Evolutionary conservation across 2,329 filamentous ascomycete genomes (phyloP), one percentile per base, ranked within the genome.

Genomic region (Talaromyces sp.): DNA sequence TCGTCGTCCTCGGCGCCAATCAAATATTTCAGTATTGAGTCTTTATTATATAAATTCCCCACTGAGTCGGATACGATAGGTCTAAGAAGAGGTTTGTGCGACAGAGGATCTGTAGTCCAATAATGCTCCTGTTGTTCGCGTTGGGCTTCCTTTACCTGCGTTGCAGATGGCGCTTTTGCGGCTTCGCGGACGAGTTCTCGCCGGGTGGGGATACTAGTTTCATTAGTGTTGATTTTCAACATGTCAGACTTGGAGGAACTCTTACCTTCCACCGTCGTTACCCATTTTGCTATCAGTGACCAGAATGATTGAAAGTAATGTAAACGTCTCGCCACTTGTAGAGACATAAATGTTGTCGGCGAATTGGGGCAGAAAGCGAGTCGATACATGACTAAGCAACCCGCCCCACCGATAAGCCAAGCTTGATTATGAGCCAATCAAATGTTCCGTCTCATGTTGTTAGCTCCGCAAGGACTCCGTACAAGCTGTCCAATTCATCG

Each of bases 111-210:
- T 68, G 89, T 90, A 5, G 87, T 86, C 95, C 95, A 99, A 71
- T 88, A 87, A 78, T 98, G 93, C 66, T 88, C 86, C 74, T 95
- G 89, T 49, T 91, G 90, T 78, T 97, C 94, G 74, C 90, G 88
- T 69, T 90, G 90, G 9, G 90, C 90, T 69, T 95, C 93, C 81
- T 98, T 98, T 65, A 97, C 82, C 81, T 98, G 90, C 56, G 91
- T 89, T 33, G 92, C 86, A 39, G 91, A 96, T 24, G 90, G 91
- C 60, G 88, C 86, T 72, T 92, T 90, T 49, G 93, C 92, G 33
- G 93, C 92, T 78, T 94, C 90, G 80, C 96, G 96, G 77, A 99
- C 95, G 54, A 99, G 91, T 79, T 99, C 96, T 74, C 93, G 90
- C 37, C 96, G 91, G 68, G 90, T 98, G 5, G 95, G 95, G 71